phyloP scores from a whole-genome alignment of 306 rosid species.

The Comarum palustre region DNA sequence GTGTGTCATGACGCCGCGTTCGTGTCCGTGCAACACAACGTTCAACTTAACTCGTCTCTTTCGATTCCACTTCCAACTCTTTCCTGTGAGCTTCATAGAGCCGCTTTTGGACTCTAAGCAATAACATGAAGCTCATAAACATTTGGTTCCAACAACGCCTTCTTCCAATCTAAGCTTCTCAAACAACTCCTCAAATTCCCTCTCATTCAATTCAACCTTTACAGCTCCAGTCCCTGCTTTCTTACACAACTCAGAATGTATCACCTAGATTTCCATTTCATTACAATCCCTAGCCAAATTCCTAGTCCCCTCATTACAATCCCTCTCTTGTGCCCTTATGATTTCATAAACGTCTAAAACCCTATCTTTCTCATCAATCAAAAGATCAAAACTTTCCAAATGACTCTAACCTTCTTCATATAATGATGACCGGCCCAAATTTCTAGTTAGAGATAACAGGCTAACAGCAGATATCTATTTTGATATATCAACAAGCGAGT shows the following conservation, averaged over 20 bases:
- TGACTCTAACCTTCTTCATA: neutral
- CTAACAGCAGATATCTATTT: too few species aligned
- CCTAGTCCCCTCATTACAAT: neutral
- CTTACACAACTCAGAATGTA: neutral
- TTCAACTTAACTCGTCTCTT: too few species aligned
- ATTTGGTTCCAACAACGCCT: neutral
- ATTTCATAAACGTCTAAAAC: too few species aligned
- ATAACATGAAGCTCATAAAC: neutral
- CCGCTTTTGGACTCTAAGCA: neutral
- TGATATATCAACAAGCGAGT: too few species aligned
- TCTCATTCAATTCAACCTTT: slow-evolving; percentile 13
- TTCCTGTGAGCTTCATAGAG: too few species aligned
- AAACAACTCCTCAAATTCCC: neutral
- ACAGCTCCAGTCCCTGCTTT: too few species aligned
- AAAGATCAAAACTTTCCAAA: neutral
- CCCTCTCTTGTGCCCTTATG: neutral
- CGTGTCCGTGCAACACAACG: too few species aligned
- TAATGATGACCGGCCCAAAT: too few species aligned
- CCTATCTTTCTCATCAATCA: neutral
- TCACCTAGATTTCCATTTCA: neutral
- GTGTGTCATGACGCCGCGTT: too few species aligned
- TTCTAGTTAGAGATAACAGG: too few species aligned
- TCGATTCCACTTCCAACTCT: too few species aligned
- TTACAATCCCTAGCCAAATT: neutral
- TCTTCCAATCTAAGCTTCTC: neutral